Conservation (phyloP, 352 stramenopile species). For the Phytophthora colocasiae region DNA sequence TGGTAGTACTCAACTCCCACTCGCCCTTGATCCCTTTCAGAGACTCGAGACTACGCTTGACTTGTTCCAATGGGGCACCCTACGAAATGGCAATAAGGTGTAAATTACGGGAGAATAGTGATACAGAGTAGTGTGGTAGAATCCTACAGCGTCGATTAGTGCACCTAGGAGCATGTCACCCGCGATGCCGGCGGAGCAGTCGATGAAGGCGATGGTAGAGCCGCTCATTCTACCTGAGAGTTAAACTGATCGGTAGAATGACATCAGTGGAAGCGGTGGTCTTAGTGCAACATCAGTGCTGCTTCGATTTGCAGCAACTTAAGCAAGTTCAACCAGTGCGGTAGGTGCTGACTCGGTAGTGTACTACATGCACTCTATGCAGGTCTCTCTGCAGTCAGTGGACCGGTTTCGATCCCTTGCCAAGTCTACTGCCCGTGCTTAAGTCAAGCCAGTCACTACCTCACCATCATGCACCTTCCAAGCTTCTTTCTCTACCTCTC, state of each 20-base stretch:
- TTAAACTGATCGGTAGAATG: slow-evolving; percentile 3
- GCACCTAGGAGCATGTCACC: slow-evolving; percentile 93
- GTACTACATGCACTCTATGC: no score
- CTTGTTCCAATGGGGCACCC: slow-evolving; percentile 64
- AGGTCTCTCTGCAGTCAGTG: no score
- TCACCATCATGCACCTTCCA: slow-evolving; percentile 4
- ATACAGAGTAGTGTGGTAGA: not conserved
- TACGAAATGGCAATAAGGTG: slow-evolving; percentile 25
- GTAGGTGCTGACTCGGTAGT: no score
- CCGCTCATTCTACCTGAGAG: slow-evolving; percentile 16
- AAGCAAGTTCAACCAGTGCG: not conserved
- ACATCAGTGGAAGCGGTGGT: slow-evolving; percentile 4
- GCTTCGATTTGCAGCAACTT: slow-evolving; percentile 12
- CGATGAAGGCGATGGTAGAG: slow-evolving; percentile 67
- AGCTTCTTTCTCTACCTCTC: slow-evolving; percentile 2
- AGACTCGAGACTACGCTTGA: slow-evolving; percentile 66
- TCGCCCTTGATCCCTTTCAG: slow-evolving; percentile 80
- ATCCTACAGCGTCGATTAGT: slow-evolving; percentile 84
- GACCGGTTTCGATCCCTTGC: not conserved
- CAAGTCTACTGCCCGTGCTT: not conserved
- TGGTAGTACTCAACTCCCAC: slow-evolving; percentile 78
- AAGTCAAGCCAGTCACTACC: not conserved
- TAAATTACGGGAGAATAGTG: not conserved
- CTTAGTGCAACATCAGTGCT: slow-evolving; percentile 8
- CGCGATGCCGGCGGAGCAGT: slow-evolving; percentile 91